These are phyloP conservation scores for Oemleria cerasiformis DNA, from an alignment of 306 rosid species.

Conservation along the genomic window DNA sequence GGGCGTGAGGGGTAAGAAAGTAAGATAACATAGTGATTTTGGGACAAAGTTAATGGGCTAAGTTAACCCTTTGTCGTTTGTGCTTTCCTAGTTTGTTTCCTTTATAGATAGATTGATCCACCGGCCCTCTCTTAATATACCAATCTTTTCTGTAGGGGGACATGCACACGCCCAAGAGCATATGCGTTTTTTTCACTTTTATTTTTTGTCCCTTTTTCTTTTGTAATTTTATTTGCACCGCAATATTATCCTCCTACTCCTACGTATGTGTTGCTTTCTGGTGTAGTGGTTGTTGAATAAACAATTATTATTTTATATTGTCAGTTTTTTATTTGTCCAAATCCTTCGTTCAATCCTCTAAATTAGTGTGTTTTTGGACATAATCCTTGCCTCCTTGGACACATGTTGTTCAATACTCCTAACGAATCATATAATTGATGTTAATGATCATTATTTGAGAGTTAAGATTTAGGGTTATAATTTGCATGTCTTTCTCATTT, in stretches of 20 bases:
- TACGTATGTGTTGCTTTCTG: background rate
- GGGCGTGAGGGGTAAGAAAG: no score
- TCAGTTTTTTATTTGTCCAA: background rate
- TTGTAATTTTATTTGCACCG: constrained; percentile 16
- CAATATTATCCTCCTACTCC: background rate
- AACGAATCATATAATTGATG: background rate
- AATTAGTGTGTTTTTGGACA: background rate
- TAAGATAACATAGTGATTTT: background rate
- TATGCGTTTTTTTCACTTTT: constrained; percentile 32
- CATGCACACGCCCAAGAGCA: constrained; percentile 43
- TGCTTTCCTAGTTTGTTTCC: constrained; percentile 24
- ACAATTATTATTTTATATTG: background rate
- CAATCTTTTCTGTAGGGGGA: constrained; percentile 21
- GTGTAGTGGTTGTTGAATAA: background rate
- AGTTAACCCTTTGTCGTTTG: constrained; percentile 30
- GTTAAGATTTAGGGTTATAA: background rate
- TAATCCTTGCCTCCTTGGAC: background rate
- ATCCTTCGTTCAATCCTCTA: background rate
- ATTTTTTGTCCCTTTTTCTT: constrained; percentile 7
- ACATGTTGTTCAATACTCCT: background rate
- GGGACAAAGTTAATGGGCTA: constrained; percentile 25
- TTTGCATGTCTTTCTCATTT: background rate
- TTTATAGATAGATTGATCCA: constrained; percentile 24
- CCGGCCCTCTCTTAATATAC: background rate
- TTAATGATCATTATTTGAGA: background rate